phyloP scores from a whole-genome alignment of 352 stramenopile species.

The Pythium insidiosum region DNA sequence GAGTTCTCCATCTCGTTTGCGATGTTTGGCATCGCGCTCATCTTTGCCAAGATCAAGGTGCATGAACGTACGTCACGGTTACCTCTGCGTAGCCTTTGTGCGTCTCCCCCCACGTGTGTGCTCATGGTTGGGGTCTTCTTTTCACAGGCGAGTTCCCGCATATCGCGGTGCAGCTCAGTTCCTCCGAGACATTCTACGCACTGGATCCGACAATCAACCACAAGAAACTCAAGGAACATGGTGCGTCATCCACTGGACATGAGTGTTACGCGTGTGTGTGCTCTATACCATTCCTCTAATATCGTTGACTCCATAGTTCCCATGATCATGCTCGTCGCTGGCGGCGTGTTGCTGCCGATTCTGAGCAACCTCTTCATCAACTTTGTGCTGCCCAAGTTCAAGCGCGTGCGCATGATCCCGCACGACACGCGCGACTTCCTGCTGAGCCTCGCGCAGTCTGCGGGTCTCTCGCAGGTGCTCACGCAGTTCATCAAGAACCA shows the following conservation, averaged over 20 bases:
- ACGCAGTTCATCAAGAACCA: conserved; percentile 71
- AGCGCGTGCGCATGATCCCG: conserved; percentile 35
- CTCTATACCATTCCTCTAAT: no score
- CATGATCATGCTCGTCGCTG: conserved; percentile 33
- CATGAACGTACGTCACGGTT: conserved; percentile 35
- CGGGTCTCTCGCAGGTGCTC: conserved; percentile 39
- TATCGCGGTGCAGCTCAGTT: conserved; percentile 39
- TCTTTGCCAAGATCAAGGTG: conserved; percentile 48
- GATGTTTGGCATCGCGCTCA: conserved; percentile 34
- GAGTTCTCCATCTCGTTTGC: conserved; percentile 43
- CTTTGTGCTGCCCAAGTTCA: conserved; percentile 38
- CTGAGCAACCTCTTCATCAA: conserved; percentile 45
- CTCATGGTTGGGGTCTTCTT: no score
- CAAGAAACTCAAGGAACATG: conserved; percentile 46
- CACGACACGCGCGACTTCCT: conserved; percentile 73
- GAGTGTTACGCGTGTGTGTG: no score
- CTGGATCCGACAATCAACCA: conserved; percentile 49
- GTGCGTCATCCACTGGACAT: no score
- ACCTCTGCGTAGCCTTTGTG: no score
- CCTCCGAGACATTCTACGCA: conserved; percentile 35
- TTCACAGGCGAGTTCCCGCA: conserved; percentile 38
- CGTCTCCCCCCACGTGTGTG: no score
- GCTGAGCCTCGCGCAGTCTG: conserved; percentile 44
- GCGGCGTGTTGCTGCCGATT: conserved; percentile 29
- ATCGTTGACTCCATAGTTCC: no score